Conservation (phyloP, 1,139 yeast species). For the Meyerozyma carpophila region DNA sequence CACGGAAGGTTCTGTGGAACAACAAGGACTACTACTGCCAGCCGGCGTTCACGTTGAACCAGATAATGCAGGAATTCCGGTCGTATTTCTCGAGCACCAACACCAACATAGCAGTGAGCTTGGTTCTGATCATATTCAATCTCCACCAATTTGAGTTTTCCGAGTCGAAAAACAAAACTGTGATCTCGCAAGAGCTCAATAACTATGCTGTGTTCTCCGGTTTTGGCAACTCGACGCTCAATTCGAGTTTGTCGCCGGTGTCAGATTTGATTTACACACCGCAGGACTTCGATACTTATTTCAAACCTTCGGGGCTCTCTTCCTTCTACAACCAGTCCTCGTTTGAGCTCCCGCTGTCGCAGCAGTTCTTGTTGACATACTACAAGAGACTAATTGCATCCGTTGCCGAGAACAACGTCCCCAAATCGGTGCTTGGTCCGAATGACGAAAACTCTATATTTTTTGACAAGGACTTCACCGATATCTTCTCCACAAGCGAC, state of each 20-base stretch:
- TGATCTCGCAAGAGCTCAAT: constrained; percentile 8
- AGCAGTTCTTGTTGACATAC: constrained; percentile 36
- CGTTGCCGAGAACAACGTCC: constrained; percentile 24
- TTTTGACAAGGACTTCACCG: neutral
- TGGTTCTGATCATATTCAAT: constrained; percentile 49
- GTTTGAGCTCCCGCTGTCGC: constrained; percentile 5
- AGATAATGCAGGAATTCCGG: constrained; percentile 31
- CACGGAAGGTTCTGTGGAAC: constrained; percentile 21
- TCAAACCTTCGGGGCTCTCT: neutral
- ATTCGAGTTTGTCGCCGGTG: constrained; percentile 17
- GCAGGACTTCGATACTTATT: constrained; percentile 10
- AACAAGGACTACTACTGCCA: constrained; percentile 31
- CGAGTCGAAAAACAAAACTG: neutral
- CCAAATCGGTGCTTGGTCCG: constrained; percentile 3
- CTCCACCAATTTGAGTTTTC: constrained; percentile 11
- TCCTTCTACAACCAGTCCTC: constrained; percentile 5
- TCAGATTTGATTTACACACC: constrained; percentile 24
- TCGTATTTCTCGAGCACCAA: constrained; percentile 44
- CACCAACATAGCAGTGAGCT: constrained; percentile 49
- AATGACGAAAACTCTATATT: neutral
- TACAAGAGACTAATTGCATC: constrained; percentile 38
- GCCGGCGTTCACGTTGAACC: constrained; percentile 35
- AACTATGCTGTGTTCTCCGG: constrained; percentile 1
- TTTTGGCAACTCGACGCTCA: constrained; percentile 25
- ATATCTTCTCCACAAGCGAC: neutral